Evolutionary conservation across 768 basidiomycete genomes (phyloP).

Genomic region (Bullera alba): DNA sequence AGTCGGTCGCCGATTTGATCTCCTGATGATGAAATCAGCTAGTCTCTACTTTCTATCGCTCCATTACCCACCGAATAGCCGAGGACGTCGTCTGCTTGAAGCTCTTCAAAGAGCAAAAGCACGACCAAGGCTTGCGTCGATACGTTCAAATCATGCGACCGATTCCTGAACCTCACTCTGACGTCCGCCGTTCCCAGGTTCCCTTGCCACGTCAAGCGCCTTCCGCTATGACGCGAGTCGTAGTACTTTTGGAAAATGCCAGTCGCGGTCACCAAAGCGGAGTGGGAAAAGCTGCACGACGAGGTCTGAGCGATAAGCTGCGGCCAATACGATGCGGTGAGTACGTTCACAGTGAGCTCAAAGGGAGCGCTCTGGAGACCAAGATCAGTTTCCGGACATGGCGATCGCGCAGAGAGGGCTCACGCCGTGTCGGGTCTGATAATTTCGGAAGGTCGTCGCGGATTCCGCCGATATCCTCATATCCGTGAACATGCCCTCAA

Average conservation of each 20-base stretch:
- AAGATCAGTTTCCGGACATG: not conserved
- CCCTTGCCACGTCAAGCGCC: constrained; percentile 86
- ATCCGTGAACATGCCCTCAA: constrained; percentile 98
- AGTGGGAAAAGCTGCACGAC: constrained; percentile 61
- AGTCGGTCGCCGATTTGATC: constrained; percentile 65
- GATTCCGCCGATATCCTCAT: constrained; percentile 77
- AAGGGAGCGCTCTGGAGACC: constrained; percentile 60
- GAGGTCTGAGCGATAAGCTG: constrained; percentile 56
- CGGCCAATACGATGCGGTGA: constrained; percentile 97
- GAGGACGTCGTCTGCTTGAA: constrained; percentile 61
- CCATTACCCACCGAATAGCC: constrained; percentile 74
- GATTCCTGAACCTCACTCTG: constrained; percentile 66
- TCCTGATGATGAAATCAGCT: constrained; percentile 69
- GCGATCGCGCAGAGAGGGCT: constrained; percentile 31
- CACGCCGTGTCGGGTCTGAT: constrained; percentile 56
- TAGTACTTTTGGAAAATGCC: constrained; percentile 85
- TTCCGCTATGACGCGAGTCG: constrained; percentile 76
- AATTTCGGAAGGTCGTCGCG: constrained; percentile 59
- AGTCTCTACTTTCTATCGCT: too few species aligned
- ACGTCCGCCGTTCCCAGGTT: constrained; percentile 86
- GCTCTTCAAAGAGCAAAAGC: constrained; percentile 73
- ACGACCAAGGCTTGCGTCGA: constrained; percentile 83
- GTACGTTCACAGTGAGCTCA: constrained; percentile 80
- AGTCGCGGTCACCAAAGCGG: constrained; percentile 58
- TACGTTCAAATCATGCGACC: constrained; percentile 83